These are phyloP conservation scores for Thermoascus crustaceus DNA, from an alignment of 2,329 filamentous ascomycete species.

Conservation along the genomic window DNA sequence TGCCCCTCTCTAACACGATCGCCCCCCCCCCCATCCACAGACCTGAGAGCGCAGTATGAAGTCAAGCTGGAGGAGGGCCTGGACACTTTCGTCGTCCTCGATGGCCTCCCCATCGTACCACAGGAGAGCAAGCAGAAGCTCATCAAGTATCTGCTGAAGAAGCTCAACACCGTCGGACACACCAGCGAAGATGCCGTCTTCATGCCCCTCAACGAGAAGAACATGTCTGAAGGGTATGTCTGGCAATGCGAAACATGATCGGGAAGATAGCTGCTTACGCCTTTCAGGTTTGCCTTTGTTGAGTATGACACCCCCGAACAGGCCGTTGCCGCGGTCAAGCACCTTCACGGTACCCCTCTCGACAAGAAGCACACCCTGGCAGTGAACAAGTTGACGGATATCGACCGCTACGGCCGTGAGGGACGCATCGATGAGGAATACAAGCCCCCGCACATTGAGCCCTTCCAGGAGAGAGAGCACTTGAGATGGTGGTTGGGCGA, in stretches of 20 bases:
- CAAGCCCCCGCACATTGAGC: constrained; percentile 67
- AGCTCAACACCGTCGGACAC: constrained; percentile 76
- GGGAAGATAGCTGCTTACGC: constrained; percentile 11
- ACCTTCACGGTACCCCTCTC: constrained; percentile 75
- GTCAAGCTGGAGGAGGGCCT: constrained; percentile 93
- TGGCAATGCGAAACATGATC: constrained; percentile 5
- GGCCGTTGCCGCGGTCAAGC: constrained; percentile 79
- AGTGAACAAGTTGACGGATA: constrained; percentile 97
- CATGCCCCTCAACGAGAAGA: constrained; percentile 87
- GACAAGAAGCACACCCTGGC: constrained; percentile 94
- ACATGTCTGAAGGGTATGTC: constrained; percentile 74
- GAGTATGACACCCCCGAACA: constrained; percentile 89
- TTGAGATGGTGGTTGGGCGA: constrained; percentile 89
- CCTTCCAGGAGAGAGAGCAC: constrained; percentile 88
- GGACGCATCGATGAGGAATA: constrained; percentile 91
- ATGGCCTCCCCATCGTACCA: constrained; percentile 81
- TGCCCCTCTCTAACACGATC: constrained; percentile 23
- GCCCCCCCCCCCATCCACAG: constrained; percentile 31
- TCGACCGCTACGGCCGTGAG: constrained; percentile 91
- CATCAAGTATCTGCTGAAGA: constrained; percentile 91
- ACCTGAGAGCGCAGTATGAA: constrained; percentile 89
- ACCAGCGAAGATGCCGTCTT: constrained; percentile 79
- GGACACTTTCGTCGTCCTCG: constrained; percentile 92
- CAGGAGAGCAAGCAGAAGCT: constrained; percentile 91
- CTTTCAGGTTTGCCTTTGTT: constrained; percentile 80